Conservation (phyloP, 2,329 filamentous ascomycete genomes). For the Teratosphaeria gauchensis region DNA sequence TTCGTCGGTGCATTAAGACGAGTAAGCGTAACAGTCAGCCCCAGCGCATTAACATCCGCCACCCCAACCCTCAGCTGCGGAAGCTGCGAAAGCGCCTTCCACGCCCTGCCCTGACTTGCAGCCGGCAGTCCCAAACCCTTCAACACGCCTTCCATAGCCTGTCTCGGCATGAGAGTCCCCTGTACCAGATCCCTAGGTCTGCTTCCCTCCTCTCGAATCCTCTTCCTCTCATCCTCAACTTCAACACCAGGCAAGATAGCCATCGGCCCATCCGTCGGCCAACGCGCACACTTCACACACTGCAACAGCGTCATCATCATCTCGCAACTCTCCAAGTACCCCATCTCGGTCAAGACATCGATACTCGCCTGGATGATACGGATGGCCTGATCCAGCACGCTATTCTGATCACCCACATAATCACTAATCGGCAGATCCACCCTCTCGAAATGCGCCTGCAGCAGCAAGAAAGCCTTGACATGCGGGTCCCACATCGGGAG, state of each 20-base stretch:
- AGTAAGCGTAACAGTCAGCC: constrained; percentile 53
- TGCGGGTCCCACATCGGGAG: constrained; percentile 98
- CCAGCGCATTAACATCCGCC: constrained; percentile 50
- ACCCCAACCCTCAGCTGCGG: constrained; percentile 60
- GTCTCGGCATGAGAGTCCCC: constrained; percentile 26
- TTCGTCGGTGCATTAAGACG: constrained; percentile 49
- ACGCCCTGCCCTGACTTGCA: constrained; percentile 39
- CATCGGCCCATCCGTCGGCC: constrained; percentile 72
- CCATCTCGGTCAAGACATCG: constrained; percentile 86
- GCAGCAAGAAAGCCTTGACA: constrained; percentile 85
- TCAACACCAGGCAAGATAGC: constrained; percentile 69
- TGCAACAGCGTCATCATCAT: constrained; percentile 81
- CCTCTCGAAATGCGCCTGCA: constrained; percentile 91
- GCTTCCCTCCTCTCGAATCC: constrained; percentile 24
- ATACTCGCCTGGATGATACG: constrained; percentile 94
- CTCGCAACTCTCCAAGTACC: constrained; percentile 64
- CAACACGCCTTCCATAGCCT: constrained; percentile 28
- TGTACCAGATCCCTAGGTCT: constrained; percentile 30
- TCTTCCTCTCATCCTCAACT: constrained; percentile 33
- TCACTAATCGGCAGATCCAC: constrained; percentile 89
- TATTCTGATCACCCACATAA: constrained; percentile 87
- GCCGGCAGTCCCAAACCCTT: constrained; percentile 43
- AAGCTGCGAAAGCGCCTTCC: constrained; percentile 54
- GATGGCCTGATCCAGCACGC: constrained; percentile 87
- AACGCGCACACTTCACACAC: constrained; percentile 83